A percentile compares a stretch with the other conserved stretches of the same genome.
Conservation (phyloP, 2,329 filamentous ascomycete genomes). For the Thyridium curvatum region DNA sequence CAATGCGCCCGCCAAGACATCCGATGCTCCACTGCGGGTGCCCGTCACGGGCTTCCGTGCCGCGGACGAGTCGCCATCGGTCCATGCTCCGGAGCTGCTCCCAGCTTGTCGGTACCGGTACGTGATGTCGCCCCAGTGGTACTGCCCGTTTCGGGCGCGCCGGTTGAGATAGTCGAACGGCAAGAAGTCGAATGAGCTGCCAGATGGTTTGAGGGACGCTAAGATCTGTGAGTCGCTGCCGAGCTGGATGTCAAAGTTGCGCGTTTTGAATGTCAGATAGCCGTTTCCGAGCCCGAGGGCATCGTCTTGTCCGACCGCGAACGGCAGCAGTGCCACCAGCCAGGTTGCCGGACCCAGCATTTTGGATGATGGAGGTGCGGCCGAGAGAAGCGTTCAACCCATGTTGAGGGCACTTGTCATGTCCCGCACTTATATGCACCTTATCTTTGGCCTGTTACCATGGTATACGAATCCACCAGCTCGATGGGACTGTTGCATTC, state of each 20-base stretch:
- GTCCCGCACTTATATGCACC: no score
- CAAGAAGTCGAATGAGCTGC: conserved; percentile 44
- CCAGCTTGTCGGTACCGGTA: conserved; percentile 40
- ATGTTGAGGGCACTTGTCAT: no score
- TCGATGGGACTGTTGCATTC: no score
- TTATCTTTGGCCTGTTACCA: no score
- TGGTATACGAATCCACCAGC: no score
- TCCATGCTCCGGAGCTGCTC: background rate
- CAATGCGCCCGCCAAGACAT: conserved; percentile 20
- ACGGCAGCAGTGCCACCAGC: no score
- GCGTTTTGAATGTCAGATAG: conserved; percentile 29
- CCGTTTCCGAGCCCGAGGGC: conserved; percentile 20
- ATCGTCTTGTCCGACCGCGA: background rate
- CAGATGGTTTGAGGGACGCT: conserved; percentile 35
- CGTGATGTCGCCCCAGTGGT: conserved; percentile 54
- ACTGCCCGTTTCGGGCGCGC: conserved; percentile 44
- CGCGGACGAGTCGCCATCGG: background rate
- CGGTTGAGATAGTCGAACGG: conserved; percentile 42
- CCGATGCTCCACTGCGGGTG: background rate
- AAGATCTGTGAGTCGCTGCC: conserved; percentile 40
- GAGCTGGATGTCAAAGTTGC: conserved; percentile 34
- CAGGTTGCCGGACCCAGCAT: no score
- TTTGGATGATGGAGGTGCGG: no score
- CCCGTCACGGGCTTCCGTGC: background rate
- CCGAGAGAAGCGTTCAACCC: no score